Evolutionary conservation across 495 filamentous ascomycete genomes (phyloP), one percentile per base, ranked within the genome.

Genomic region (Terfezia claveryi): DNA sequence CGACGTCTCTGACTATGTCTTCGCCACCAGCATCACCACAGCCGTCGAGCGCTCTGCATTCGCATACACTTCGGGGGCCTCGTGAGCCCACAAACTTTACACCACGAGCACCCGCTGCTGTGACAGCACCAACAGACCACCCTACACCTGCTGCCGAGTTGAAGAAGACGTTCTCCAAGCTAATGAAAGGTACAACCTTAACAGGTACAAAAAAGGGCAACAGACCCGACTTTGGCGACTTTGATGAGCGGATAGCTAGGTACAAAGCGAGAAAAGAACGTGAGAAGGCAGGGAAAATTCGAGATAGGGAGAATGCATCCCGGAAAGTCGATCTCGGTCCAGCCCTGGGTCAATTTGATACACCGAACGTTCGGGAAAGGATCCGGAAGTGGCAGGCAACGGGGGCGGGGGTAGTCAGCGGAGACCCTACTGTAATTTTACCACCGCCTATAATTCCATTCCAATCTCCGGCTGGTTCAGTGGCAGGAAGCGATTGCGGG

Each of bases 271-370:
- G 8, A 4, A 46, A 46, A 9, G 41, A 46, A 20, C 41, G 41
- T 20, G 41, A 46, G 41, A 46, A 46, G 41, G 41, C 4, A 20
- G 14, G 8, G 17, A 46, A 46, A 8, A 0, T 20, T 14, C 14
- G 2, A 14, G 41, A 46, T 8, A 14, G 4, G 17, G 41, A 46
- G 41, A 46, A 9, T 46, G 41, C 41, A 14, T 20, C 41, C n/a
- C 14, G 50, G 12, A 62, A 59, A 50, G 23, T 76, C n/a, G 76
- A 77, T 62, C 70, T 76, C 36, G 76, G 76, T 3, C 62, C 65
- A 10, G 69, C 74, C 2, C 62, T 72, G 27, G 76, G 75, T 3
- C 51, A 70, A 41, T 72, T 76, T 55, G 76, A 80, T 57, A 77
- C 74, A 1, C 74, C 75, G 23, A 72, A 73, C n/a, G 63, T 66